Evolutionary conservation across 2,329 filamentous ascomycete species (phyloP).

Genomic region (Colletotrichum sp.): DNA sequence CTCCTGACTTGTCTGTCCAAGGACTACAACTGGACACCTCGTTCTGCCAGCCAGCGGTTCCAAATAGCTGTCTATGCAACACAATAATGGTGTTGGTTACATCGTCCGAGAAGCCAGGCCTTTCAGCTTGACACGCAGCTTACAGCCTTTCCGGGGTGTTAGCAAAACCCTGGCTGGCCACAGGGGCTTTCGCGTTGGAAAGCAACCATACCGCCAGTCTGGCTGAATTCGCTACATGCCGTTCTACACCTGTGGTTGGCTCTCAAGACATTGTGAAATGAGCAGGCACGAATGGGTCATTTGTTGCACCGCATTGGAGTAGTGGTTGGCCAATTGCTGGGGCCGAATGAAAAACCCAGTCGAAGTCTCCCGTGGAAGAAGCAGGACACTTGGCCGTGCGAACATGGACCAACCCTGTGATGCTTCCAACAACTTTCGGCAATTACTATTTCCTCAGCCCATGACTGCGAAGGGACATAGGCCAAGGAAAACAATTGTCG

Average conservation of each 20-base stretch:
- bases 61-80: neutral
- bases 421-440: neutral
- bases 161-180: neutral
- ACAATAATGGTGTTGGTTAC: neutral
- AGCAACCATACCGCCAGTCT: neutral
- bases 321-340: neutral
- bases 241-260: neutral
- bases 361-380: neutral
- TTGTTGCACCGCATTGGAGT: neutral
- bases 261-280: neutral
- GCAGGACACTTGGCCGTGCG: neutral
- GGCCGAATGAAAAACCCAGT: neutral
- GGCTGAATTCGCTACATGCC: neutral
- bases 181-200: neutral
- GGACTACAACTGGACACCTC: neutral
- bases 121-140: neutral
- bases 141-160: neutral
- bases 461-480: neutral
- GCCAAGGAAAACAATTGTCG: neutral
- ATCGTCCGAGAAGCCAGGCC: neutral
- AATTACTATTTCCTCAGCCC: neutral
- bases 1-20: neutral
- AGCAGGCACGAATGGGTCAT: neutral
- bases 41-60: neutral
- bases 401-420: neutral